phyloP scores from a whole-genome alignment of 2,329 filamentous ascomycete species.

The Aureobasidium sp. region DNA sequence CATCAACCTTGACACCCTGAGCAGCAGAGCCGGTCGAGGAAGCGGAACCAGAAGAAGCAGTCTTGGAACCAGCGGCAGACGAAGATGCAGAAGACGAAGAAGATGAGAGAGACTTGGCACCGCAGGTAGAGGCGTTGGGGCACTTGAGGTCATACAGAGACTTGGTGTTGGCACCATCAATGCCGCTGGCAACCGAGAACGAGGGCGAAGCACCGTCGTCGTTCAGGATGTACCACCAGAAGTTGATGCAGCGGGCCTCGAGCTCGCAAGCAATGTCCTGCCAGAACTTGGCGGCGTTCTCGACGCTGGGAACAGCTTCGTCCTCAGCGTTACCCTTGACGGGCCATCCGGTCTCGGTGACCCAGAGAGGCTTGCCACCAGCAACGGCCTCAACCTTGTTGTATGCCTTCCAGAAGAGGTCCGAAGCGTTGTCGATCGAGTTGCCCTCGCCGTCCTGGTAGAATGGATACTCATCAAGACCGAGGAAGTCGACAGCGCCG shows the following conservation, averaged over 20 bases:
- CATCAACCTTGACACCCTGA: background rate
- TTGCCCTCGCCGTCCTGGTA: constrained; percentile 66
- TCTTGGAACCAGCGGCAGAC: constrained; percentile 7
- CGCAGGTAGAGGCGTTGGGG: constrained; percentile 20
- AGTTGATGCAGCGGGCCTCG: constrained; percentile 49
- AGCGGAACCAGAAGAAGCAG: constrained; percentile 10
- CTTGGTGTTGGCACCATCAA: constrained; percentile 38
- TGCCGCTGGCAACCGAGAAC: constrained; percentile 61
- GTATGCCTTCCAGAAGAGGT: constrained; percentile 64
- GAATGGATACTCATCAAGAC: constrained; percentile 70
- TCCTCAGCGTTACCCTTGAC: constrained; percentile 60
- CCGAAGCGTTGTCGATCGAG: constrained; percentile 55
- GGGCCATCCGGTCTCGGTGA: constrained; percentile 86
- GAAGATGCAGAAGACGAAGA: constrained; percentile 14
- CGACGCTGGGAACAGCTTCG: constrained; percentile 53
- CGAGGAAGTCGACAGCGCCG: constrained; percentile 66
- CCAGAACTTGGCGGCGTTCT: constrained; percentile 74
- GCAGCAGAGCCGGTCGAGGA: constrained; percentile 1
- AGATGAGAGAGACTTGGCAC: constrained; percentile 15
- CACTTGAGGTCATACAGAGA: constrained; percentile 60
- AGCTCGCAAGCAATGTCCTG: constrained; percentile 65
- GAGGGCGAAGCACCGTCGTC: constrained; percentile 54
- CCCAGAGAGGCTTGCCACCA: constrained; percentile 67
- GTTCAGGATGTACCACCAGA: constrained; percentile 73
- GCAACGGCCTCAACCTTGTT: constrained; percentile 52